Base-by-base conservation (phyloP, 139 green algal genomes). In the Closterium sp. region DNA sequence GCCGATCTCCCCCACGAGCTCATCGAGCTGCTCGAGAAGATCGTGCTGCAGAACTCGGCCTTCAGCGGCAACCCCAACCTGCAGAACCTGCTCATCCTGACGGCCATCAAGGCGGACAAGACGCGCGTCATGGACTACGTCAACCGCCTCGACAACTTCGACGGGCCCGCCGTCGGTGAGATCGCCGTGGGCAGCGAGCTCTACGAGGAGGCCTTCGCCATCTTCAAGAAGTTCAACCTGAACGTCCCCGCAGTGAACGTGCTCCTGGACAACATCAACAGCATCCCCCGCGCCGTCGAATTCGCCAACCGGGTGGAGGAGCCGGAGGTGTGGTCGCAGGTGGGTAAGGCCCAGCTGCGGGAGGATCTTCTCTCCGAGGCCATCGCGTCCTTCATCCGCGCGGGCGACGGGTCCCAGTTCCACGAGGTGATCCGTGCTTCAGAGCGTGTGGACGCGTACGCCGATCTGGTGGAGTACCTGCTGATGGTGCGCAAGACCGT, bases 11-110 rank as follows among this genome's bases (percentile, higher is more conserved):
- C 98, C 93, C 91, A 96, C 27, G 98, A 99, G 96, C 97, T 99
- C 28, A 99, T 99, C 84, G 98, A 99, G 96, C 96, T 99, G 93
- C 97, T 99, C 92, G 98, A 99, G 96, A 99, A 99, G 98, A 99
- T 99, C 92, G 98, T 99, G 92, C 97, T 99, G 86, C 97, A 99
- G 95, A 99, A 98, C 96, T 97, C 94, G 70, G 97, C 97, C 42
- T 99, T 99, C 97, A 97, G 93, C 94, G 98, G 97, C 96, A 99
- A 99, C 95, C 97, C 98, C 90, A 99, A 99, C 97, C 97, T 99
- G 95, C 97, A 99, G 95, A 99, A 99, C 95, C 97, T 99, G 95
- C 97, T 99, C 89, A 96, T 96, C 86, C 92, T 96, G 30, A 99
- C 98, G 3, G 98, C 98, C 94, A 99, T 99, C 96, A 99, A 99